A percentile compares a stretch with the other conserved stretches of the same genome.
Conservation (phyloP, 345 rosid species). For the thale cress (Arabidopsis thaliana) region DNA sequence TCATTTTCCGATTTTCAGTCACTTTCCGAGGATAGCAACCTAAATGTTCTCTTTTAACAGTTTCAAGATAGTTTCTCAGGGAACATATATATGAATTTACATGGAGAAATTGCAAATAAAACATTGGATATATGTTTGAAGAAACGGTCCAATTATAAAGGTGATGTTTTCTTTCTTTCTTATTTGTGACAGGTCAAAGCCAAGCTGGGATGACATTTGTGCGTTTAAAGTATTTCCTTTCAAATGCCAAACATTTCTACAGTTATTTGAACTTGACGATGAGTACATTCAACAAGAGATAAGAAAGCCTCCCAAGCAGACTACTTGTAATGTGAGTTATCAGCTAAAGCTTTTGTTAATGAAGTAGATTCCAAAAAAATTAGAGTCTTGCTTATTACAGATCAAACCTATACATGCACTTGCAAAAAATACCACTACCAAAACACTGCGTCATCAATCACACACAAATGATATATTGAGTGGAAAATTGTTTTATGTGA, state of each 20-base stretch:
- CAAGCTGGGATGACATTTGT: conserved; percentile 77
- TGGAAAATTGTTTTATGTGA: neutral
- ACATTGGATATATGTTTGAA: neutral
- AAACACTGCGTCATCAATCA: neutral
- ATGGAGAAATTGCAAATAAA: neutral
- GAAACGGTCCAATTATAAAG: conserved; percentile 7
- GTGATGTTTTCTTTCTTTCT: neutral
- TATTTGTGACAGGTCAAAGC: conserved; percentile 53
- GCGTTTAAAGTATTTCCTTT: conserved; percentile 75
- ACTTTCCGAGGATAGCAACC: conserved; percentile 1
- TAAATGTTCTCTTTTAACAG: neutral
- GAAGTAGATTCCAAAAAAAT: neutral
- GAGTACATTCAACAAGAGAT: conserved; percentile 87
- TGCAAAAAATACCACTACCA: neutral
- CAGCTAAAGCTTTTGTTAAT: conserved; percentile 3
- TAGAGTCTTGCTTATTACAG: neutral
- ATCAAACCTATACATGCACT: conserved; percentile 15
- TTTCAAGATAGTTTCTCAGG: neutral
- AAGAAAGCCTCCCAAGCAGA: conserved; percentile 68
- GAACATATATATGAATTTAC: neutral
- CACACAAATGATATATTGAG: neutral
- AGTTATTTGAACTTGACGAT: conserved; percentile 80
- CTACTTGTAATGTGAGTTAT: conserved; percentile 68
- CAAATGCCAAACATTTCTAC: conserved; percentile 72
- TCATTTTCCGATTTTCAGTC: neutral